Base-by-base conservation (phyloP, 805 yeast species). In the Ogataea ganodermae region DNA sequence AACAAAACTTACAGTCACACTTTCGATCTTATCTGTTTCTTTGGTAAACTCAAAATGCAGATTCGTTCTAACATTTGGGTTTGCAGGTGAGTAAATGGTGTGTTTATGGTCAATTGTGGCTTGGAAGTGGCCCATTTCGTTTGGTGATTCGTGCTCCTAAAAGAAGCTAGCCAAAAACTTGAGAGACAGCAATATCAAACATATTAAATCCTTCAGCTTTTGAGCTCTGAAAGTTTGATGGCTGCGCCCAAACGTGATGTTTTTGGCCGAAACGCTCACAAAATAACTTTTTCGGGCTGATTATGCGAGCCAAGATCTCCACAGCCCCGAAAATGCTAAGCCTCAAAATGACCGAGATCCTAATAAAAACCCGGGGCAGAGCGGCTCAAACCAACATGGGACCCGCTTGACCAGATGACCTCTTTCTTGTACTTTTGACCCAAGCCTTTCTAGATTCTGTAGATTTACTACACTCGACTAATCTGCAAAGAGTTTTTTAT, bases 51-150 rank as follows among this genome's bases (percentile, higher is more conserved):
- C 28, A 14, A 45, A 3, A 14, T 12, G 12, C 6, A 45, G 16
- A 4, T 18, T 18, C 13, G 39, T 27, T 3, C 12, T 23, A 9
- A 45, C 44, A 13, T 26, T 21, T 14, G 48, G 48, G 16, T 39
- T 38, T 4, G 23, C 18, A 5, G 48, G 44, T 12, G 48, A 45
- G 30, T 35, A 45, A 18, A 37, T 31, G 4, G 8, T 5, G 16
- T 38, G 21, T 20, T 17, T 3, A 12, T 38, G n/a, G 10, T 38
- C 24, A 4, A 38, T 7, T 9, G 42, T 26, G 31, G 31, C 42
- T 17, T 23, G 26, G 24, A 8, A 38, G 23, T 38, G 42, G 12
- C 31, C 42, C 42, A 38, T 38, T 30, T 21, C 14, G 31, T 36
- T 5, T 12, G n/a, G 4, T 30, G 17, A n/a, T n/a, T n/a, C n/a